A percentile compares a stretch with the other conserved stretches of the same genome.
Conservation (phyloP, 805 yeast species). For the Candida chilensis region DNA sequence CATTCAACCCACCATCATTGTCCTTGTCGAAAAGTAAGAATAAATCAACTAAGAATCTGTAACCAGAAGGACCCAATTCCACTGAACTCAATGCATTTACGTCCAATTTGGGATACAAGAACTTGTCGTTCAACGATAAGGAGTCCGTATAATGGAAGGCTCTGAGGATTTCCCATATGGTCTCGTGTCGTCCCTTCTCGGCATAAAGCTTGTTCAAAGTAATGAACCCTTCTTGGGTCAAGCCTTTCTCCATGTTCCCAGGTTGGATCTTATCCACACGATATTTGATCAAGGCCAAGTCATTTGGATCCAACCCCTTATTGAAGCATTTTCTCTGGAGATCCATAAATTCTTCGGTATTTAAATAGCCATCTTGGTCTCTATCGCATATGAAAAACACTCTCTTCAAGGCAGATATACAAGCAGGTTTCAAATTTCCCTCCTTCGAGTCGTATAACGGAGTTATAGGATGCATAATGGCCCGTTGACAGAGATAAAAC, state of each 20-base stretch:
- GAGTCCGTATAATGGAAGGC: slow-evolving; percentile 90
- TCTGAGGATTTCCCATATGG: slow-evolving; percentile 91
- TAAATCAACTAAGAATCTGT: slow-evolving; percentile 83
- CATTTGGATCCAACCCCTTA: slow-evolving; percentile 36
- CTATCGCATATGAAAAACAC: slow-evolving; percentile 80
- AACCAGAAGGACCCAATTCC: slow-evolving; percentile 88
- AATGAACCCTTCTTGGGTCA: slow-evolving; percentile 70
- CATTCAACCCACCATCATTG: slow-evolving; percentile 91
- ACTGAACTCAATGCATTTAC: slow-evolving; percentile 72
- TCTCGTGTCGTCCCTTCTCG: slow-evolving; percentile 90
- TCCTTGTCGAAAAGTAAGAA: slow-evolving; percentile 86
- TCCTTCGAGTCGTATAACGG: slow-evolving; percentile 92
- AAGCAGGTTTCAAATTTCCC: slow-evolving; percentile 70
- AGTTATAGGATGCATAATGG: slow-evolving; percentile 86
- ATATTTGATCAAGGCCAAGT: slow-evolving; percentile 32
- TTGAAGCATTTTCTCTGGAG: slow-evolving; percentile 74
- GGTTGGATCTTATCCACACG: slow-evolving; percentile 14
- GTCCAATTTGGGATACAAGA: slow-evolving; percentile 72
- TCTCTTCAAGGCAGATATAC: slow-evolving; percentile 67
- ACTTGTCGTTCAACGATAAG: slow-evolving; percentile 69
- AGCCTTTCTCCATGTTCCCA: slow-evolving; percentile 35
- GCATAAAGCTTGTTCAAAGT: slow-evolving; percentile 74
- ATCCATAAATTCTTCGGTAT: slow-evolving; percentile 57
- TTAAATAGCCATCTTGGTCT: slow-evolving; percentile 82
- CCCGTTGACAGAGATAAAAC: slow-evolving; percentile 86